Conservation (phyloP, 805 yeast species). For the Saccharomyces jurei region DNA sequence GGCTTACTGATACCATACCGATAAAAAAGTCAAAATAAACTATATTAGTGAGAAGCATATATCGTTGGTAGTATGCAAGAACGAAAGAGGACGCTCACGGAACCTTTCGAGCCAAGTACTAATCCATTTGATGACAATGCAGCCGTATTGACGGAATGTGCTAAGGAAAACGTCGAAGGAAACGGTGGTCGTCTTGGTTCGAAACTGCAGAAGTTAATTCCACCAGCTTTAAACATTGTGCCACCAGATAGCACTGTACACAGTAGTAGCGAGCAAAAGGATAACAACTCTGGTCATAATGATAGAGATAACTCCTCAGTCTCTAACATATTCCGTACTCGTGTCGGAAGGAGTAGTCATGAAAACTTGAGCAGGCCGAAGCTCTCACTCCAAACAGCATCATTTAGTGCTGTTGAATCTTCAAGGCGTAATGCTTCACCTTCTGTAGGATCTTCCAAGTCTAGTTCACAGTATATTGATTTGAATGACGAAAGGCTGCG, state of each 20-base stretch:
- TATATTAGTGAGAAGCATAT: neutral
- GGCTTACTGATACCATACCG: neutral
- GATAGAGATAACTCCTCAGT: constrained; percentile 6
- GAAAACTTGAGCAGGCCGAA: constrained; percentile 8
- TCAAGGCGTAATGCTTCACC: neutral
- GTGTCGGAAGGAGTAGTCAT: neutral
- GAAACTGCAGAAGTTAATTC: constrained; percentile 5
- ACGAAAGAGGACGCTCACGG: constrained; percentile 15
- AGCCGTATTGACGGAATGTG: neutral
- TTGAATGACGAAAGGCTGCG: neutral
- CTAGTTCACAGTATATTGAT: neutral
- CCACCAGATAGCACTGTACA: constrained; percentile 11
- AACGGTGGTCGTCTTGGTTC: constrained; percentile 1
- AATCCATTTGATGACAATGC: neutral
- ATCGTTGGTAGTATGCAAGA: constrained; percentile 7
- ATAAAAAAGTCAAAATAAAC: neutral
- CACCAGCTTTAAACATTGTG: constrained; percentile 15
- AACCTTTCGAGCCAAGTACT: constrained; percentile 12
- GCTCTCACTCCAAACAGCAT: constrained; percentile 10
- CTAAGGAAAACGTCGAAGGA: neutral
- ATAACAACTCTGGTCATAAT: neutral
- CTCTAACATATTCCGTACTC: constrained; percentile 10
- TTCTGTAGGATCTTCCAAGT: neutral
- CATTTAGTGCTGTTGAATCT: neutral
- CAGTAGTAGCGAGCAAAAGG: neutral